Percentiles rank a stretch among this genome's conserved stretches.
phyloP scores from a whole-genome alignment of 441 rosid species.

The Biscutella auriculata region DNA sequence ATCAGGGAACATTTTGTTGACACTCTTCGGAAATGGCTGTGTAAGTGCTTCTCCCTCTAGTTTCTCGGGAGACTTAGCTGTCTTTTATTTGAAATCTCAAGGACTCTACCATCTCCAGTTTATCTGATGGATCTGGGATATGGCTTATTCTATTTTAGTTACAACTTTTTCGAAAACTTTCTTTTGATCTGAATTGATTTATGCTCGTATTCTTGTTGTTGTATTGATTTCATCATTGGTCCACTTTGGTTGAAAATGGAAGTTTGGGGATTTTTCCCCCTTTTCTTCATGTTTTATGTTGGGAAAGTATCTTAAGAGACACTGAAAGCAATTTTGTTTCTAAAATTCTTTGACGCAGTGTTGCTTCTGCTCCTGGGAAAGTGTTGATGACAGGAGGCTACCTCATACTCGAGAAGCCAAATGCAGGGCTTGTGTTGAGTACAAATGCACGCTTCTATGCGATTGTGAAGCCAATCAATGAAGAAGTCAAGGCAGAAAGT shows the following conservation, averaged over 20 bases:
- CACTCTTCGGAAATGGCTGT: conserved; percentile 21
- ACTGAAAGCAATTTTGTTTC: background rate
- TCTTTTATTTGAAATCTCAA: background rate
- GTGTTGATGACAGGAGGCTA: conserved; percentile 93
- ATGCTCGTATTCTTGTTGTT: background rate
- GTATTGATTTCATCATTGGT: background rate
- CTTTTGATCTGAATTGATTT: background rate
- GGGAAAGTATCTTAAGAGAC: background rate
- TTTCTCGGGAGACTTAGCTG: background rate
- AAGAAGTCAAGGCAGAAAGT: conserved; percentile 54
- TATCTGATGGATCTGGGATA: background rate
- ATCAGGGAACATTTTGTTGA: conserved; percentile 2
- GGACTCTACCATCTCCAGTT: background rate
- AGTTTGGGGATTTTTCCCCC: background rate
- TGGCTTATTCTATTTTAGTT: background rate
- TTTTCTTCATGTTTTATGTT: background rate
- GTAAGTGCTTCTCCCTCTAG: conserved; percentile 12
- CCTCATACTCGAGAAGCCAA: conserved; percentile 83
- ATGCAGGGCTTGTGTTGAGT: conserved; percentile 75
- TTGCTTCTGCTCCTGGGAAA: conserved; percentile 97
- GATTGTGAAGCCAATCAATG: conserved; percentile 60
- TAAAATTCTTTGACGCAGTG: conserved; percentile 25
- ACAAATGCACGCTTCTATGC: conserved; percentile 86
- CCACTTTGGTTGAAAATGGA: background rate
- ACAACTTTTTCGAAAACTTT: background rate